phyloP scores from a whole-genome alignment of 2,329 filamentous ascomycete genomes.

The Botrytis paeoniae region DNA sequence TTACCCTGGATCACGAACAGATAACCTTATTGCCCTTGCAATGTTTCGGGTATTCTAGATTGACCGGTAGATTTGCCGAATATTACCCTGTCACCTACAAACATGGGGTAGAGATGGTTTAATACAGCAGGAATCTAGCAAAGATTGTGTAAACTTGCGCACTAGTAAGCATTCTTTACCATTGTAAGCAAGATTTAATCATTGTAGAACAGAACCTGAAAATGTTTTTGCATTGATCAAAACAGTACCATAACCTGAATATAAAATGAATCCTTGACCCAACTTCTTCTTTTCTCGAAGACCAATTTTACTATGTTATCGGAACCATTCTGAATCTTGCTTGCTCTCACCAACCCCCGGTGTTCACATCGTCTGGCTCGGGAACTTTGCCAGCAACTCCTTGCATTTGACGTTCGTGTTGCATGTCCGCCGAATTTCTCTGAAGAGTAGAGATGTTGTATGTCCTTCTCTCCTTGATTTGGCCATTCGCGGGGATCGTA shows the following conservation, averaged over 20 bases:
- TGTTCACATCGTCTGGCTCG: conserved; percentile 15
- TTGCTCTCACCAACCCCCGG: conserved; percentile 10
- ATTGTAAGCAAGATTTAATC: neutral
- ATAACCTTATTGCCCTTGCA: neutral
- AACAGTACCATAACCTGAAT: conserved; percentile 5
- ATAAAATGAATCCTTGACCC: neutral
- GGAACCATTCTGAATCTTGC: neutral
- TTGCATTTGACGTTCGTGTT: conserved; percentile 13
- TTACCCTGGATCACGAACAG: neutral
- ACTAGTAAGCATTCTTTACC: neutral
- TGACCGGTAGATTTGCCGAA: neutral
- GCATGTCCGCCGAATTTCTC: conserved; percentile 13
- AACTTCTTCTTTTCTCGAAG: neutral
- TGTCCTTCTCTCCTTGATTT: conserved; percentile 12
- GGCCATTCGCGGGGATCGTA: neutral
- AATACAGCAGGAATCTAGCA: neutral
- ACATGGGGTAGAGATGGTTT: neutral
- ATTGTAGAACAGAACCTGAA: neutral
- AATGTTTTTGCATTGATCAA: neutral
- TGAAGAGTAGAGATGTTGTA: neutral
- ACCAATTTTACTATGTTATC: neutral
- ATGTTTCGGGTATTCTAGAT: neutral
- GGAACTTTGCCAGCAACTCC: conserved; percentile 12
- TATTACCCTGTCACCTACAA: neutral
- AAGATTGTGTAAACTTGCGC: neutral